Conservation (phyloP, 148 eudicot genomes). For the Chenopodium formosanum region DNA sequence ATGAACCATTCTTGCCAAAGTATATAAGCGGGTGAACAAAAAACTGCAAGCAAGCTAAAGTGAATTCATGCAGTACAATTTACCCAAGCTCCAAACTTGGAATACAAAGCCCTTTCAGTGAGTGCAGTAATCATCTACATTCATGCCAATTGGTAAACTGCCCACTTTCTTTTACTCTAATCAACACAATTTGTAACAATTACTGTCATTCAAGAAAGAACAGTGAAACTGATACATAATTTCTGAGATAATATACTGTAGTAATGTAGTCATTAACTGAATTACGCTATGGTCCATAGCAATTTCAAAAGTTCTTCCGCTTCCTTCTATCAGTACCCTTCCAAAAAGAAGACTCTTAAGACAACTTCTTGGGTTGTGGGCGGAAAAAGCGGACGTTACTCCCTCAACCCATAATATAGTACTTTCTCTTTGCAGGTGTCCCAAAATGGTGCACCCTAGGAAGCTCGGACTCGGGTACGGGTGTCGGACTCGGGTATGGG, state of each 20-base stretch:
- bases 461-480: too few relatives aligned
- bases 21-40: not conserved
- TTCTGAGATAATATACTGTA: too few relatives aligned
- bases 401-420: too few relatives aligned
- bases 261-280: not conserved
- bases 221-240: not conserved
- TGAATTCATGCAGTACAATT: not conserved
- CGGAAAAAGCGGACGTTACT: too few relatives aligned
- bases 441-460: too few relatives aligned
- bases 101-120: not conserved
- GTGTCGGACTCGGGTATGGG: too few relatives aligned
- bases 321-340: too few relatives aligned
- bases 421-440: too few relatives aligned
- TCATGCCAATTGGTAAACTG: not conserved
- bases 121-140: not conserved
- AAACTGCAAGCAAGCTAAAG: slow-evolving; percentile 8
- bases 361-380: too few relatives aligned
- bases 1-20: not conserved
- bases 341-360: too few relatives aligned
- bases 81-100: slow-evolving; percentile 3
- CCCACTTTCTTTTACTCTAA: not conserved
- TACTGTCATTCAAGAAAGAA: not conserved
- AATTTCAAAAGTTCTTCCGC: too few relatives aligned
- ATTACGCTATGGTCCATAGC: not conserved
- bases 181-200: not conserved